phyloP scores from a whole-genome alignment of 805 yeast genomes.

The Lipomyces yamanashiensis region DNA sequence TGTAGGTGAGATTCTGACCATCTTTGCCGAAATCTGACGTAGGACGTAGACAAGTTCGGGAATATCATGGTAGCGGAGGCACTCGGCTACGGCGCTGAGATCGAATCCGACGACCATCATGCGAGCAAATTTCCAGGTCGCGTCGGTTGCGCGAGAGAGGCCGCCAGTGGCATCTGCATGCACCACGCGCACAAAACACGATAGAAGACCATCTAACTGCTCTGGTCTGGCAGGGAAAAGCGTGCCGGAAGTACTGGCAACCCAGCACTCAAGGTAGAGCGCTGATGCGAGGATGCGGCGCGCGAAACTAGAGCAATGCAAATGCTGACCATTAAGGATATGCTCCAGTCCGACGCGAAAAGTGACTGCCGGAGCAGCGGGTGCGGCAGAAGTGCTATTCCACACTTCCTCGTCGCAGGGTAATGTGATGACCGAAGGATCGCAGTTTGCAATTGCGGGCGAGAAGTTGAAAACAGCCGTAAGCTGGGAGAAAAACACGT shows the following conservation, averaged over 20 bases:
- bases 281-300: conserved; percentile 40
- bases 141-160: conserved; percentile 20
- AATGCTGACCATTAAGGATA: conserved; percentile 22
- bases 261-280: conserved; percentile 38
- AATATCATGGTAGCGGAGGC: conserved; percentile 30
- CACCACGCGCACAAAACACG: conserved; percentile 17
- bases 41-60: conserved; percentile 25
- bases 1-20: conserved; percentile 6
- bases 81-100: conserved; percentile 19
- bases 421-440: conserved; percentile 33
- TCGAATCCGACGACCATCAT: conserved; percentile 19
- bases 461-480: conserved; percentile 42
- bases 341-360: conserved; percentile 36
- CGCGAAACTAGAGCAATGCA: conserved; percentile 35
- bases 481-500: conserved; percentile 41
- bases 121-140: conserved; percentile 30
- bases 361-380: conserved; percentile 15
- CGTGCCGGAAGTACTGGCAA: conserved; percentile 15
- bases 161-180: conserved; percentile 10
- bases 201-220: conserved; percentile 23
- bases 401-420: conserved; percentile 45
- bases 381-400: conserved; percentile 39
- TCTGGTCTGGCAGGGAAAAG: conserved; percentile 20
- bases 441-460: conserved; percentile 36
- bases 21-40: background rate